These are phyloP conservation scores for Leishmania major DNA, from an alignment of 208 protist genomes.

Conservation along the genomic window DNA sequence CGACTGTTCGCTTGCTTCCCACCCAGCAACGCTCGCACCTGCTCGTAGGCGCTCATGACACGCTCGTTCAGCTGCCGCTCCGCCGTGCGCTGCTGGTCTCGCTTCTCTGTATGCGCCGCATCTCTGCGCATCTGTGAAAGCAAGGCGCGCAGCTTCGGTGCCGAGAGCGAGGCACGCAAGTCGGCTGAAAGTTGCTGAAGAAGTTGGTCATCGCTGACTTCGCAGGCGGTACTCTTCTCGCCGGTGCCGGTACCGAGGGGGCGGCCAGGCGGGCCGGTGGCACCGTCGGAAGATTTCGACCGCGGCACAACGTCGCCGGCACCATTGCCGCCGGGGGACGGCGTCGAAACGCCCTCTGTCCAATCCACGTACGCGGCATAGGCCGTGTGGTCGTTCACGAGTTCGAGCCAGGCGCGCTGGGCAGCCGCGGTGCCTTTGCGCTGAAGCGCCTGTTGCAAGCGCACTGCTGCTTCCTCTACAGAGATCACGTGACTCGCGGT, in stretches of 20 bases:
- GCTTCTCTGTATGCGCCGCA: conserved; percentile 37
- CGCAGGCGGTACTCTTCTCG: neutral
- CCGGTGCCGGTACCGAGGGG: neutral
- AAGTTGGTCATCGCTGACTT: conserved; percentile 27
- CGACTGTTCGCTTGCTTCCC: conserved; percentile 34
- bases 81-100: conserved; percentile 49
- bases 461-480: conserved; percentile 31
- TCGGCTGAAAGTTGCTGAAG: conserved; percentile 61
- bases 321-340: neutral
- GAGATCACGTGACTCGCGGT: conserved; percentile 32
- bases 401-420: conserved; percentile 32
- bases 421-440: conserved; percentile 15
- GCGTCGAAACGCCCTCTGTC: neutral
- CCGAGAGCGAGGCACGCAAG: conserved; percentile 65
- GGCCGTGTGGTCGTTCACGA: conserved; percentile 42
- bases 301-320: neutral
- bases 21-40: conserved; percentile 65
- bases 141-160: conserved; percentile 50
- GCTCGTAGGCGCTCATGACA: conserved; percentile 69
- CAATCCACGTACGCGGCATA: conserved; percentile 32
- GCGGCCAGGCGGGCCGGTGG: neutral
- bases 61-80: conserved; percentile 65
- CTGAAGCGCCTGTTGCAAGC: conserved; percentile 22
- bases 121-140: conserved; percentile 74
- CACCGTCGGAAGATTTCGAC: neutral